phyloP scores from a whole-genome alignment of 1,139 yeast species.

The Pichia sp. region DNA sequence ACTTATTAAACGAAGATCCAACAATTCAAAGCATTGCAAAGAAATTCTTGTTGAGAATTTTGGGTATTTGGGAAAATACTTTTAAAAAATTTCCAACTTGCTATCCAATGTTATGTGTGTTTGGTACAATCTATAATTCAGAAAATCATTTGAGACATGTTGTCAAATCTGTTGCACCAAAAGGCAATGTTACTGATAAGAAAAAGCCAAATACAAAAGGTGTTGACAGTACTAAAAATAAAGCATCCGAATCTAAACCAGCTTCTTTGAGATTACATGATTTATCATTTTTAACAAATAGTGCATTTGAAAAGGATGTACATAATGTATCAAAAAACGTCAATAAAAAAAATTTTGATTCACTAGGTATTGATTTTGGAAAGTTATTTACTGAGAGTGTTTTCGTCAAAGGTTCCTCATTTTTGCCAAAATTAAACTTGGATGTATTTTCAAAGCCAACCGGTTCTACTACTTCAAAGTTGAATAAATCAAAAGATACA shows the following conservation, averaged over 20 bases:
- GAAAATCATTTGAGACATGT: constrained; percentile 30
- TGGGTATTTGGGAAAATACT: constrained; percentile 18
- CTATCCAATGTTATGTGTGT: constrained; percentile 22
- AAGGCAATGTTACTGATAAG: background rate
- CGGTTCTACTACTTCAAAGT: background rate
- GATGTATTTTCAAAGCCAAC: background rate
- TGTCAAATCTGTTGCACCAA: constrained; percentile 17
- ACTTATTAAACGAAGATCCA: constrained; percentile 30
- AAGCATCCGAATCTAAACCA: background rate
- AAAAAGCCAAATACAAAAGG: background rate
- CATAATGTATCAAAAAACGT: constrained; percentile 1
- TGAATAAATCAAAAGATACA: background rate
- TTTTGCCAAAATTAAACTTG: constrained; percentile 20
- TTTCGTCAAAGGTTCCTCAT: constrained; percentile 37
- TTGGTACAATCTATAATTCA: constrained; percentile 21
- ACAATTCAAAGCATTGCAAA: constrained; percentile 24
- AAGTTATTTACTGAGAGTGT: constrained; percentile 21
- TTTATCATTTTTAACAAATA: constrained; percentile 13
- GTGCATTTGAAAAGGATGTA: constrained; percentile 6
- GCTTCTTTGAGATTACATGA: constrained; percentile 11
- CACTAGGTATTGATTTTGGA: constrained; percentile 20
- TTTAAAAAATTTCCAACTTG: constrained; percentile 31
- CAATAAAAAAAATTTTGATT: constrained; percentile 14
- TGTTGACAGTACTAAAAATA: background rate
- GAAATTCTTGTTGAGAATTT: constrained; percentile 20